Evolutionary conservation across 805 yeast genomes (phyloP).

Genomic region (Kodamaea restingae): DNA sequence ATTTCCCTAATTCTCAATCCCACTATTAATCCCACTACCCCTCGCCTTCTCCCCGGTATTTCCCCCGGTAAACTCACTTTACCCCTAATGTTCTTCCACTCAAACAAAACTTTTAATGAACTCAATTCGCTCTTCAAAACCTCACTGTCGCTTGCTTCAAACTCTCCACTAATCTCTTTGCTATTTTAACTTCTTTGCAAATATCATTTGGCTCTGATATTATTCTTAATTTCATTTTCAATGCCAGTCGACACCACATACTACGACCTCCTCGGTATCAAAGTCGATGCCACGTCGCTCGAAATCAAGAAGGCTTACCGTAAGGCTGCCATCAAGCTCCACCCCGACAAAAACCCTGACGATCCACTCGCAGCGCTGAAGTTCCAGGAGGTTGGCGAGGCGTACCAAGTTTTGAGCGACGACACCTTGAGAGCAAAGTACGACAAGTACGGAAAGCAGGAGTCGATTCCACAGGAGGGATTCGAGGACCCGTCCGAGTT

Average conservation of each 20-base stretch:
- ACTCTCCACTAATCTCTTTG: too few species aligned
- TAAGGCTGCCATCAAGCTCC: conserved; percentile 41
- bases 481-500: conserved; percentile 65
- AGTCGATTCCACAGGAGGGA: conserved; percentile 65
- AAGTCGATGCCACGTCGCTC: conserved; percentile 35
- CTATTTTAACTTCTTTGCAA: too few species aligned
- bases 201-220: too few species aligned
- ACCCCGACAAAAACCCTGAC: conserved; percentile 45
- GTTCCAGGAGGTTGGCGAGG: conserved; percentile 55
- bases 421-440: conserved; percentile 60
- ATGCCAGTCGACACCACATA: conserved; percentile 47
- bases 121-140: too few species aligned
- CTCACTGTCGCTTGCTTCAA: too few species aligned
- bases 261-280: conserved; percentile 35
- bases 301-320: conserved; percentile 45
- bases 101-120: too few species aligned
- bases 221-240: too few species aligned
- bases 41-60: too few species aligned
- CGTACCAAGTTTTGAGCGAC: conserved; percentile 74
- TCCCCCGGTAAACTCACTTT: too few species aligned
- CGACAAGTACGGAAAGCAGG: conserved; percentile 73
- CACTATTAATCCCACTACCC: too few species aligned
- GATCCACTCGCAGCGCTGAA: conserved; percentile 42
- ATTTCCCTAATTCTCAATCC: too few species aligned
- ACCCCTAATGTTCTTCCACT: too few species aligned